Evolutionary conservation across 106 monocot species (phyloP), one percentile per base, ranked within the genome.

Genomic region (Amphibolis antarctica): DNA sequence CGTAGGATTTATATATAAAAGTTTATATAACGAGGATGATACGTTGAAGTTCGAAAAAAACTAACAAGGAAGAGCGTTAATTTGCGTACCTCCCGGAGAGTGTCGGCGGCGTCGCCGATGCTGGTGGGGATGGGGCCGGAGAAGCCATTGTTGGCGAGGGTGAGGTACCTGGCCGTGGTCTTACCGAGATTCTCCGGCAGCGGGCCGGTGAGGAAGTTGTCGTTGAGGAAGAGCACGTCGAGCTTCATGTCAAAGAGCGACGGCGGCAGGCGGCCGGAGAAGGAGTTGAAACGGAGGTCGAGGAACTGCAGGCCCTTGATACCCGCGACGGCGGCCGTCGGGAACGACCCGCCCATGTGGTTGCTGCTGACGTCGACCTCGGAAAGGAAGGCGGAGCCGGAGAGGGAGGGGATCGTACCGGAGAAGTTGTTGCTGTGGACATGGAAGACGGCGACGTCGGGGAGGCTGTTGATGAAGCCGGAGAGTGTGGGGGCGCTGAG

Each of bases 221-320:
- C 73, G 75, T 87, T 87, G 45, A 87, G 62, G 75, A 87, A 87
- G 43, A 87, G 75, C 9, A 68, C 83, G 7, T 74, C 77, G 42
- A 78, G 18, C 24, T 24, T 19, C 23, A 72, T 22, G 17, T 36
- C 0, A 30, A 70, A 70, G 19, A 49, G 46, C 42, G 21, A 13
- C 0, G 7, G 9, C 12, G 59, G 60, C 7, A 70, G 21, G 11
- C 0, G 0, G 26, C 69, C 60, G 14, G 10, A 4, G 51, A 70
- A 70, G 36, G 10, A 0, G 60, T 70, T 70, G 69, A 30, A 70
- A 26, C 69, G 69, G 30, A 70, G 28, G 31, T 70, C 69, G 48
- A 70, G 50, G 60, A 70, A 70, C 47, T 48, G 4, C 28, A 61
- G 59, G 30, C 50, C 18, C 10, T 20, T 12, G 20, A 23, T 46